These are phyloP conservation scores for Larix kaempferi DNA, from an alignment of 75 land plant genomes.

Conservation along the genomic window DNA sequence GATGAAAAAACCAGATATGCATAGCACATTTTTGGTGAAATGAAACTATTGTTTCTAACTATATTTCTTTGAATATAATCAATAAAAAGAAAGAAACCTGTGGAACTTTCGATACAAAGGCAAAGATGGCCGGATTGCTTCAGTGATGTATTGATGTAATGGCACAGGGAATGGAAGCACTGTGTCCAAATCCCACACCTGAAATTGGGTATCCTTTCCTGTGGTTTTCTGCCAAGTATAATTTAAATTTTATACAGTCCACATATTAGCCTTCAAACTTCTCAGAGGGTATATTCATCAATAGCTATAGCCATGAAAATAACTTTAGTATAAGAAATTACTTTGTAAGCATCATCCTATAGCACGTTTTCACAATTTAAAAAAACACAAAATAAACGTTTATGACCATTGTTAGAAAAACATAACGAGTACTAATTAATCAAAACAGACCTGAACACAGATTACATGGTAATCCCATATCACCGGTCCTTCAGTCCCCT, in stretches of 20 bases:
- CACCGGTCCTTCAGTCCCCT: slow-evolving; percentile 59
- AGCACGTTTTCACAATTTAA: background rate
- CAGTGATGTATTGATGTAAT: slow-evolving; percentile 44
- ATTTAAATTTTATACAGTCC: background rate
- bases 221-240: slow-evolving; percentile 11
- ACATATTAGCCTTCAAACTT: background rate
- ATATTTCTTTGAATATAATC: no score
- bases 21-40: background rate
- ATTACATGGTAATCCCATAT: slow-evolving; percentile 99
- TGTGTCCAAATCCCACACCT: slow-evolving; percentile 95
- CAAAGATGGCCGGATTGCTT: slow-evolving; percentile 65
- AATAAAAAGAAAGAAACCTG: slow-evolving; percentile 25
- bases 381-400: background rate
- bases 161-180: slow-evolving; percentile 70
- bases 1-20: no score
- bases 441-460: slow-evolving; percentile 72
- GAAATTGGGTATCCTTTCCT: slow-evolving; percentile 16
- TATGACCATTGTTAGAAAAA: background rate
- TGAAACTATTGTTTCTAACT: background rate
- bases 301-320: background rate
- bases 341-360: background rate
- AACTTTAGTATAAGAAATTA: background rate
- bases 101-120: slow-evolving; percentile 30
- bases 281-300: background rate
- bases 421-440: background rate